Evolutionary conservation across 179 eudicot genomes (phyloP).

Genomic region (Actinidia arguta): DNA sequence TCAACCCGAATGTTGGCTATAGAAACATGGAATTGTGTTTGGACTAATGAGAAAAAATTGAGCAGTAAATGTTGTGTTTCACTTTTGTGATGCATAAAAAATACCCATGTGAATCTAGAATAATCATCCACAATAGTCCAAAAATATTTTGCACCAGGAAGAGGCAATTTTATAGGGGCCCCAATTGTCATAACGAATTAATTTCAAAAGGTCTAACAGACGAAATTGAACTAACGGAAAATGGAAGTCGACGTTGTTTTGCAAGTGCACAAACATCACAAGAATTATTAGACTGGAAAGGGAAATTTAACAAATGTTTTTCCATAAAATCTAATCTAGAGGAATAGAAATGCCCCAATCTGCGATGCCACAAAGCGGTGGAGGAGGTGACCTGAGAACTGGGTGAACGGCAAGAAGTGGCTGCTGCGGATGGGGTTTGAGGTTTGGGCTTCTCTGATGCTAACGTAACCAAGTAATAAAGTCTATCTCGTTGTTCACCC

Average conservation of each 20-base stretch:
- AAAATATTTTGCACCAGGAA: conserved; percentile 3
- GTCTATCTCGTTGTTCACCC: too few species aligned
- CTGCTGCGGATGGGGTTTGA: background rate
- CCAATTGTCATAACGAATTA: conserved; percentile 21
- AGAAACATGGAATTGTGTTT: background rate
- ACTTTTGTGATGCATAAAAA: background rate
- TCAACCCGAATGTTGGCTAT: background rate
- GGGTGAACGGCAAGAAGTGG: background rate
- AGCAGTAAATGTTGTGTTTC: background rate
- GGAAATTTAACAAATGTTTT: background rate
- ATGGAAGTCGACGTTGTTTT: conserved; percentile 10
- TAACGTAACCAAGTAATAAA: too few species aligned
- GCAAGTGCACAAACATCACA: conserved; percentile 10
- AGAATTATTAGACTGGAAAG: too few species aligned
- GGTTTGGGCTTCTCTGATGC: too few species aligned
- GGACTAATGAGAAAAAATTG: background rate
- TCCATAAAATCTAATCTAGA: too few species aligned
- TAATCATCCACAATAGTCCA: background rate
- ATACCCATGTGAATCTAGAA: conserved; percentile 1
- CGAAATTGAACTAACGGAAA: background rate
- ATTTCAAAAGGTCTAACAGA: background rate
- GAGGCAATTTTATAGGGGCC: background rate
- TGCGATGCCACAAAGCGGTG: background rate
- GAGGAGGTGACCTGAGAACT: background rate
- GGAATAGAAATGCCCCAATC: background rate